phyloP scores from a whole-genome alignment of 495 filamentous ascomycete genomes.

The Schizothecium vesticola region DNA sequence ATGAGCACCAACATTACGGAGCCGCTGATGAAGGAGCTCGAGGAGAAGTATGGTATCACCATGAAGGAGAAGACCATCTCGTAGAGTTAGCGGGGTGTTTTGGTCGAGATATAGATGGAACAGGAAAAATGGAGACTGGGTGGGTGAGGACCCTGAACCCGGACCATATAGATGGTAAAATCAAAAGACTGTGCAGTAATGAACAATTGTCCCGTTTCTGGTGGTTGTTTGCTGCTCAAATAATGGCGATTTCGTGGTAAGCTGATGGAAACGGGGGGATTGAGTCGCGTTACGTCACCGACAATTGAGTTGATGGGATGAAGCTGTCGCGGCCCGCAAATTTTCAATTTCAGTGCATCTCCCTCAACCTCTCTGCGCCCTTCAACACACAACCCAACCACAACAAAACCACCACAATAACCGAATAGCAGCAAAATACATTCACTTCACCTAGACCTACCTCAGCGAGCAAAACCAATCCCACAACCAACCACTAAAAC shows the following conservation, averaged over 20 bases:
- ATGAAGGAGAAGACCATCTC: conserved; percentile 35
- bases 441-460: background rate
- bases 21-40: conserved; percentile 59
- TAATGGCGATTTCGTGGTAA: background rate
- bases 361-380: background rate
- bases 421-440: background rate
- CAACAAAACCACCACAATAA: no score
- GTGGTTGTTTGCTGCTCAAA: background rate
- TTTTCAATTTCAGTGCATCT: background rate
- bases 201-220: background rate
- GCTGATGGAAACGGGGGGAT: background rate
- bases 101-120: conserved; percentile 4
- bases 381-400: background rate
- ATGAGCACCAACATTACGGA: conserved; percentile 67
- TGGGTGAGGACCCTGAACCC: background rate
- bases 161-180: conserved; percentile 6
- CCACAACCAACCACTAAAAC: background rate
- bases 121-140: background rate
- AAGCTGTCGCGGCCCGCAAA: background rate
- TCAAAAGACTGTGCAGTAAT: conserved; percentile 1
- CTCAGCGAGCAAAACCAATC: background rate
- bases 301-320: background rate
- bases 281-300: no score
- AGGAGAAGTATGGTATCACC: conserved; percentile 31
- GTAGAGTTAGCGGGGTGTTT: conserved; percentile 2